These are phyloP conservation scores for Paracoccidioides brasiliensis DNA, from an alignment of 2,329 filamentous ascomycete species.

Conservation along the genomic window DNA sequence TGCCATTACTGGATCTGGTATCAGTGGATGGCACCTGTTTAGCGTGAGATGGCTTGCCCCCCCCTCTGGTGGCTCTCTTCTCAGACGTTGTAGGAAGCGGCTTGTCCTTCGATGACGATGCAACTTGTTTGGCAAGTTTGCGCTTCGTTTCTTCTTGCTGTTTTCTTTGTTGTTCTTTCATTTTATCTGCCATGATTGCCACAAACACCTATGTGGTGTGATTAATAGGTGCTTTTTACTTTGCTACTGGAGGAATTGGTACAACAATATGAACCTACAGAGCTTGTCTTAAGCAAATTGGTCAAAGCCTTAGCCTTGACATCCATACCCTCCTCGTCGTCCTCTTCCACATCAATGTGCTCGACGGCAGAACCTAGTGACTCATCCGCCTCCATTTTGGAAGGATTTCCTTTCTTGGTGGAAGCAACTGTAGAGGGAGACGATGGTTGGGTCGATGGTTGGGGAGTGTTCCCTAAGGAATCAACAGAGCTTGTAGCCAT, in stretches of 20 bases:
- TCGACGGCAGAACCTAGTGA: slow-evolving; percentile 6
- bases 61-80: slow-evolving; percentile 23
- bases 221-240: not conserved
- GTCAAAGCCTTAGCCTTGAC: slow-evolving; percentile 32
- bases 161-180: slow-evolving; percentile 32
- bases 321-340: slow-evolving; percentile 29
- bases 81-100: slow-evolving; percentile 8
- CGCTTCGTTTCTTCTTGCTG: slow-evolving; percentile 32
- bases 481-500: slow-evolving; percentile 19
- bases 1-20: slow-evolving; percentile 4
- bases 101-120: slow-evolving; percentile 18
- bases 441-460: slow-evolving; percentile 21
- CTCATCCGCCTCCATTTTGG: slow-evolving; percentile 5
- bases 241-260: slow-evolving; percentile 1
- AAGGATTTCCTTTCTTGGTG: slow-evolving; percentile 9
- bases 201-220: slow-evolving; percentile 28
- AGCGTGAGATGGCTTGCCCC: slow-evolving; percentile 13
- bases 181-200: slow-evolving; percentile 38
- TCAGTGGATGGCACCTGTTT: slow-evolving; percentile 11
- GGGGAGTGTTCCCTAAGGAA: slow-evolving; percentile 15
- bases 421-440: slow-evolving; percentile 16
- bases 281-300: slow-evolving; percentile 34
- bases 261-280: slow-evolving; percentile 18
- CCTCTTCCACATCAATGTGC: slow-evolving; percentile 14
- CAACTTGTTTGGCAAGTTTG: slow-evolving; percentile 23